Percentiles rank a stretch among this genome's conserved stretches.
phyloP scores from a whole-genome alignment of 2,329 filamentous ascomycete genomes.

The Penicillium sp. region DNA sequence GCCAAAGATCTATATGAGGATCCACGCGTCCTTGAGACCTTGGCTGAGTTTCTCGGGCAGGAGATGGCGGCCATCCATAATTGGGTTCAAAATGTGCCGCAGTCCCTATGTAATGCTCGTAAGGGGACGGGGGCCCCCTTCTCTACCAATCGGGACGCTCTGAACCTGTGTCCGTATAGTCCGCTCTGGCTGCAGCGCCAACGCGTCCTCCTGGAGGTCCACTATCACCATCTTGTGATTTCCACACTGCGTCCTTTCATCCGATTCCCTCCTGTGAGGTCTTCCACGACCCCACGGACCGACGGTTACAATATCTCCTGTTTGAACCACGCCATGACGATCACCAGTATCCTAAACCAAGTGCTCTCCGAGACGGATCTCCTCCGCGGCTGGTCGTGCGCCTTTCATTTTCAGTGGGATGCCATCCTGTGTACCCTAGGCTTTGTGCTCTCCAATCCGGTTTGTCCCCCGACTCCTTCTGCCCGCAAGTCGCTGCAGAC shows the following conservation, averaged over 20 bases:
- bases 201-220: constrained; percentile 40
- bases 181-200: constrained; percentile 44
- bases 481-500: constrained; percentile 35
- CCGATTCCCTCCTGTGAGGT: constrained; percentile 25
- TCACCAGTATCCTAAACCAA: not conserved
- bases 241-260: constrained; percentile 42
- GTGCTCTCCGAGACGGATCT: not conserved
- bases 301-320: not conserved
- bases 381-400: not conserved
- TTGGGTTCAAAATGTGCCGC: not conserved
- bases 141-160: not conserved
- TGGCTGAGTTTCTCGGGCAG: not conserved
- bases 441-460: constrained; percentile 11
- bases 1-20: not conserved
- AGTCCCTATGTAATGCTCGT: not conserved
- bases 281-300: not conserved
- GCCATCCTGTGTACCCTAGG: not conserved
- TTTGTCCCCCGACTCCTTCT: constrained; percentile 21
- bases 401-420: not conserved
- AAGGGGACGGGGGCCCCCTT: not conserved
- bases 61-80: not conserved
- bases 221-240: constrained; percentile 40
- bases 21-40: not conserved
- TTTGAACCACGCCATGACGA: not conserved
- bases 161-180: constrained; percentile 27